Evolutionary conservation across 1,284 basidiomycete genomes (phyloP).

Genomic region (Apiotrichum gracile): DNA sequence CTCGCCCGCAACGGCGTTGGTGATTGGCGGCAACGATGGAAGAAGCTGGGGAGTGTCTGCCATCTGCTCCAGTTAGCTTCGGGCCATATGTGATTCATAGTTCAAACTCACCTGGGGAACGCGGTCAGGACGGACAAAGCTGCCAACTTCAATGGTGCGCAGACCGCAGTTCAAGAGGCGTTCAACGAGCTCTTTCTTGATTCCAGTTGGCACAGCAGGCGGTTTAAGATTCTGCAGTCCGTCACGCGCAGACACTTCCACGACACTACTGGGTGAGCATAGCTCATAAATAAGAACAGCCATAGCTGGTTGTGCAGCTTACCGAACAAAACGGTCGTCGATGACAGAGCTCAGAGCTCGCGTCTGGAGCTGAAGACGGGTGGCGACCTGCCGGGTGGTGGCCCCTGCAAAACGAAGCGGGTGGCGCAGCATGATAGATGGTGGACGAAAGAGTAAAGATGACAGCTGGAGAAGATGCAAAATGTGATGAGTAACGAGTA

Average conservation of each 20-base stretch:
- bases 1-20: constrained; percentile 42
- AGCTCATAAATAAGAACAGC: too few relatives aligned
- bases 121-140: constrained; percentile 90
- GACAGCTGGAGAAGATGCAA: not conserved
- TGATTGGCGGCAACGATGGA: constrained; percentile 19
- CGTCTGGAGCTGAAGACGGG: not conserved
- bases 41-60: constrained; percentile 63
- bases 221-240: constrained; percentile 87
- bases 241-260: constrained; percentile 89
- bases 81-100: not conserved
- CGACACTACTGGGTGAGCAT: constrained; percentile 52
- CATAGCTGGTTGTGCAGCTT: too few relatives aligned
- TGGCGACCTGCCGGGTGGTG: not conserved
- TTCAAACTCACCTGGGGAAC: constrained; percentile 80
- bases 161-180: constrained; percentile 66
- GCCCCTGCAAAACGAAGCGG: not conserved
- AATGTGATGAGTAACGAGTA: not conserved
- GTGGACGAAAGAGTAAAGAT: not conserved
- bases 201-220: constrained; percentile 59
- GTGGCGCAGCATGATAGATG: not conserved
- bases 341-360: not conserved
- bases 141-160: constrained; percentile 74
- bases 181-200: constrained; percentile 78
- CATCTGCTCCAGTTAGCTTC: constrained; percentile 60
- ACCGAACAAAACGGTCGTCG: constrained; percentile 4